phyloP scores from a whole-genome alignment of 169 alveolate genomes.

The Babesia microti region DNA sequence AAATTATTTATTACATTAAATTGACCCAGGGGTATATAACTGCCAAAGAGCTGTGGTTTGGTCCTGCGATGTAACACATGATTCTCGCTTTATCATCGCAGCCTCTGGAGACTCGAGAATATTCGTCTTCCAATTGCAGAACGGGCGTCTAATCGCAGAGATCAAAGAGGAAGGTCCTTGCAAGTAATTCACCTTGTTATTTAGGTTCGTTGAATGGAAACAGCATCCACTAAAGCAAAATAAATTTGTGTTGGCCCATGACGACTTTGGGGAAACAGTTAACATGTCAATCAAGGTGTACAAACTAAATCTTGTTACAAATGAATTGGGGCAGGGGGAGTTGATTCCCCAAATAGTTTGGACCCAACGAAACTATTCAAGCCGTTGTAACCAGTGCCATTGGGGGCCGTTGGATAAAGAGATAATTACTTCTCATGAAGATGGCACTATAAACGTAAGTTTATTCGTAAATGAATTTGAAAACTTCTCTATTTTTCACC shows the following conservation, averaged over 20 bases:
- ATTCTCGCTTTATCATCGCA: conserved; percentile 61
- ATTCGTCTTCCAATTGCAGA: conserved; percentile 63
- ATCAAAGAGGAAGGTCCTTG: conserved; percentile 65
- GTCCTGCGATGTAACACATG: conserved; percentile 71
- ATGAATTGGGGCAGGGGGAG: conserved; percentile 20
- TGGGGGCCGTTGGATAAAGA: conserved; percentile 81
- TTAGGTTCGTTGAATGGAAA: conserved; percentile 75
- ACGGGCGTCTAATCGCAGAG: conserved; percentile 60
- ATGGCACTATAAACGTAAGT: conserved; percentile 63
- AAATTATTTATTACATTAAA: not conserved
- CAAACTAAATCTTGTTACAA: conserved; percentile 37
- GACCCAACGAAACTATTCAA: conserved; percentile 49
- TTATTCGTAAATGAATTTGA: no score
- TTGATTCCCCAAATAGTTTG: conserved; percentile 28
- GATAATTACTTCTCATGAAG: conserved; percentile 74
- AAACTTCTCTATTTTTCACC: no score
- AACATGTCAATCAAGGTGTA: conserved; percentile 60
- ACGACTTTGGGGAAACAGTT: conserved; percentile 59
- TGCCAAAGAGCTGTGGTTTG: conserved; percentile 78
- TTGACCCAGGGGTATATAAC: conserved; percentile 64
- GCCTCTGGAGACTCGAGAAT: conserved; percentile 77
- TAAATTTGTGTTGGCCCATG: conserved; percentile 67
- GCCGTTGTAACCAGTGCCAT: conserved; percentile 62
- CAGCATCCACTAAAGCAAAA: conserved; percentile 67
- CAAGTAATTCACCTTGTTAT: conserved; percentile 41